Evolutionary conservation across 306 rosid genomes (phyloP), one percentile per base, ranked within the genome.

Genomic region (Cucurbita moschata): DNA sequence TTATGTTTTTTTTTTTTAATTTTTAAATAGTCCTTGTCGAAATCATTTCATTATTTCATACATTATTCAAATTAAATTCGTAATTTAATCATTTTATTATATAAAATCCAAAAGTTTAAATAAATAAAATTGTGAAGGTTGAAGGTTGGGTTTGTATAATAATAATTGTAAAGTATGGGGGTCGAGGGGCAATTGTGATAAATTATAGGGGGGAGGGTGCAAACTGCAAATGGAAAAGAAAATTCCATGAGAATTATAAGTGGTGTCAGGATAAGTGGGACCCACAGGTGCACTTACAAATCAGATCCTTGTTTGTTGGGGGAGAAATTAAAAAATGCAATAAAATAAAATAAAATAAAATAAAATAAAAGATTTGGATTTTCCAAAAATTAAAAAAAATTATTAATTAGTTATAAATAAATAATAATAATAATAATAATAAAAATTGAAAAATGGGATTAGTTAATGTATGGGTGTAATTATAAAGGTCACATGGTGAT

Each of bases 231-330:
- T 7, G 5, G 9, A 6, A 15, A 6, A 35, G 7, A 5, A 7
- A 62, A 15, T 46, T 67, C 12, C 21, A 46, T 21, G 38, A 68
- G 73, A 68, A 68, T 68, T 10, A 30, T 30, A 46, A 66, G 3
- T 12, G 49, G 30, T n/a, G 70, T 63, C 70, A 63, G 73, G 39
- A 23, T 68, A 47, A 14, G 73, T 47, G 73, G 73, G 73, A 6
- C 73, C 55, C 73, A 47, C 4, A 23, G n/a, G 14, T 68, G 73
- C 73, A 68, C 73, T 68, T 47, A 47, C 13, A 68, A 47, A 46
- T 47, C 73, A 68, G 73, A 68, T 68, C 73, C 73, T 68, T 68
- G 73, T 23, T 68, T 68, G 19, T 47, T 68, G 72, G 73, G 73
- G 0, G 8, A 12, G 4, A 16, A 6, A 30, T n/a, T 4, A 11